Percentiles rank a stretch among this genome's conserved stretches.
Evolutionary conservation across 2,329 filamentous ascomycete genomes (phyloP).

Genomic region (Pseudocercospora crystallina): DNA sequence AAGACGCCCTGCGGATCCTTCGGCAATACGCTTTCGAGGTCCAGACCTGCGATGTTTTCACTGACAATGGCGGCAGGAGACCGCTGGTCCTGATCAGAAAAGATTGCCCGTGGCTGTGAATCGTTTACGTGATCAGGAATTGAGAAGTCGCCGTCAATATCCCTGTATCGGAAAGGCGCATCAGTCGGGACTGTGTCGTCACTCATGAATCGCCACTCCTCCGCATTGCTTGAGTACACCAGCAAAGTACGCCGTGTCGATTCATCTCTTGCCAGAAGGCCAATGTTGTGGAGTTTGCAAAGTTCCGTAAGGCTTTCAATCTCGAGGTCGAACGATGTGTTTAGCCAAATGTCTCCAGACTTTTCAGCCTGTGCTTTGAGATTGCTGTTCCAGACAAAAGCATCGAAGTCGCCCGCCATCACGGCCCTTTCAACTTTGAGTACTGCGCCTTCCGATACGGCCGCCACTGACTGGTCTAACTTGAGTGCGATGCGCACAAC

Average conservation of each 20-base stretch:
- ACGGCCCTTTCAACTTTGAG: too few relatives aligned
- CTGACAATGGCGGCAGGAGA: background rate
- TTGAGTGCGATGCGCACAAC: too few relatives aligned
- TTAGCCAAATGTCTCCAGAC: constrained; percentile 9
- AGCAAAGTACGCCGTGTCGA: constrained; percentile 21
- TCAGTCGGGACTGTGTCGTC: too few relatives aligned
- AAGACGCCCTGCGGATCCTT: constrained; percentile 22
- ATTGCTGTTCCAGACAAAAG: too few relatives aligned
- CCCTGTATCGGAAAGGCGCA: constrained; percentile 1
- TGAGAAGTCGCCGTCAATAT: background rate
- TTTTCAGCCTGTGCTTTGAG: too few relatives aligned
- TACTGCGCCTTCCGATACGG: too few relatives aligned
- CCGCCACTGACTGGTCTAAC: too few relatives aligned
- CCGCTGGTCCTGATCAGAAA: background rate
- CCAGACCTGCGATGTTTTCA: constrained; percentile 10
- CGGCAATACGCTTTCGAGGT: constrained; percentile 7
- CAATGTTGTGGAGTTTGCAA: constrained; percentile 23
- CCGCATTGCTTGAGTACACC: constrained; percentile 27
- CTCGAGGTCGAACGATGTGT: background rate
- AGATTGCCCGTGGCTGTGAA: too few relatives aligned
- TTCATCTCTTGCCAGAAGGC: constrained; percentile 19
- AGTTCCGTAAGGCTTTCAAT: constrained; percentile 21
- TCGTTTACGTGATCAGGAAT: background rate
- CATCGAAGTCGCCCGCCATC: too few relatives aligned
- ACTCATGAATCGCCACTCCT: constrained; percentile 30